These are phyloP conservation scores for Whalleya microplaca DNA, from an alignment of 2,329 filamentous ascomycete genomes.

Conservation along the genomic window DNA sequence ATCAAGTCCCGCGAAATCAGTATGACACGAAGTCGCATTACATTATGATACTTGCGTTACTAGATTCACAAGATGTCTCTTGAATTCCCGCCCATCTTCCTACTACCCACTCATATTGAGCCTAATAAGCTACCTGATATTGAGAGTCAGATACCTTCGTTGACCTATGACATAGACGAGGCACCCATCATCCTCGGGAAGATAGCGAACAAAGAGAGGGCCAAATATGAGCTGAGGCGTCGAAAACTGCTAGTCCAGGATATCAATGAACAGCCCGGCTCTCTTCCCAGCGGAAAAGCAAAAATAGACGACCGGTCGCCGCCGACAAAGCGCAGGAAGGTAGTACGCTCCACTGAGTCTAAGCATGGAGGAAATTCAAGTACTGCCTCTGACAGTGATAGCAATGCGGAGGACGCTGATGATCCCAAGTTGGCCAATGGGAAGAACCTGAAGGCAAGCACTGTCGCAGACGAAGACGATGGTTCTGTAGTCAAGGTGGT, in stretches of 20 bases:
- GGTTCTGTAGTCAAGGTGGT: conserved; percentile 53
- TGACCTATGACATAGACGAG: conserved; percentile 74
- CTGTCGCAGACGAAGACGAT: conserved; percentile 5
- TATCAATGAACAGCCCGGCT: conserved; percentile 27
- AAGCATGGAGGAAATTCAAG: conserved; percentile 31
- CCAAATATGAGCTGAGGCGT: conserved; percentile 75
- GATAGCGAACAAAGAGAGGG: conserved; percentile 69
- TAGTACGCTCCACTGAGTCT: conserved; percentile 36
- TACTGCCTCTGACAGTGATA: conserved; percentile 33
- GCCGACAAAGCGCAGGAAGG: conserved; percentile 41
- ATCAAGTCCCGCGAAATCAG: no score
- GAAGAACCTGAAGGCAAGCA: background rate
- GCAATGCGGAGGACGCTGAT: conserved; percentile 5
- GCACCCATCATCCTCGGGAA: conserved; percentile 77
- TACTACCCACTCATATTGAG: conserved; percentile 72
- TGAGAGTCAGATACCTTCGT: conserved; percentile 64
- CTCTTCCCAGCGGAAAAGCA: background rate
- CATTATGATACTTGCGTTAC: no score
- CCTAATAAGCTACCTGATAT: conserved; percentile 64
- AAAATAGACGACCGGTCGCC: conserved; percentile 23
- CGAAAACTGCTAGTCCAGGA: conserved; percentile 65
- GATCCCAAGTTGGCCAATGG: background rate
- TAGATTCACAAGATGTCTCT: conserved; percentile 35
- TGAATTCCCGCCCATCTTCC: conserved; percentile 67
- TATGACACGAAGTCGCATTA: no score